Conservation (phyloP, 139 green algal species). For the Pseudopediastrum boryanum region DNA sequence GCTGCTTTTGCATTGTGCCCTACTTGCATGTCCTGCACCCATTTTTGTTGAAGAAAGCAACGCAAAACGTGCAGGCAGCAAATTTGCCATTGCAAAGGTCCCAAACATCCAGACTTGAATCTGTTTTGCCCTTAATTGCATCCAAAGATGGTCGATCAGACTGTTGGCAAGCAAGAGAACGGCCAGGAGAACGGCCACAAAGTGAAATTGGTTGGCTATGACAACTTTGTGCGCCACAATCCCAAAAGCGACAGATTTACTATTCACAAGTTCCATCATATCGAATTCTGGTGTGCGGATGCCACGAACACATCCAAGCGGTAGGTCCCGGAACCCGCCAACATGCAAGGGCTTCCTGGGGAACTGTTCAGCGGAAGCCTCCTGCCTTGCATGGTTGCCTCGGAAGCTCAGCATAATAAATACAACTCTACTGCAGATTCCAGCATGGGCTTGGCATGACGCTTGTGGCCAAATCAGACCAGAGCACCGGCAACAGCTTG, state of each 20-base stretch:
- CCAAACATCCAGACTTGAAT: not conserved
- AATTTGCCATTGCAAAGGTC: not conserved
- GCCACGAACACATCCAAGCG: conserved; percentile 84
- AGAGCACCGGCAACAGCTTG: conserved; percentile 81
- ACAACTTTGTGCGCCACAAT: conserved; percentile 75
- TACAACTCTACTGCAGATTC: conserved; percentile 69
- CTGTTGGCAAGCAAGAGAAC: not conserved
- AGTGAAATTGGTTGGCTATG: conserved; percentile 57
- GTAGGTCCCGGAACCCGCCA: conserved; percentile 16
- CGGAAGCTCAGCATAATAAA: not conserved
- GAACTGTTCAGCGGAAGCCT: no score
- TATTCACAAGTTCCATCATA: conserved; percentile 87
- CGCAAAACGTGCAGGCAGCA: not conserved
- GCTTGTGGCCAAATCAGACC: conserved; percentile 88
- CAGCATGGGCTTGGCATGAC: conserved; percentile 91
- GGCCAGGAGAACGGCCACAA: not conserved
- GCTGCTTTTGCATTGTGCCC: no score
- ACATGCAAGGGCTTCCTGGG: no score
- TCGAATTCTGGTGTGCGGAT: conserved; percentile 95
- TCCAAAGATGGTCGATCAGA: not conserved
- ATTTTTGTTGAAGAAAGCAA: not conserved
- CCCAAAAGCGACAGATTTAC: conserved; percentile 80
- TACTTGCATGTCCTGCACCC: not conserved
- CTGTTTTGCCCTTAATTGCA: no score
- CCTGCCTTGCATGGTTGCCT: not conserved